phyloP scores from a whole-genome alignment of 441 rosid genomes.

The Populus hybrid region DNA sequence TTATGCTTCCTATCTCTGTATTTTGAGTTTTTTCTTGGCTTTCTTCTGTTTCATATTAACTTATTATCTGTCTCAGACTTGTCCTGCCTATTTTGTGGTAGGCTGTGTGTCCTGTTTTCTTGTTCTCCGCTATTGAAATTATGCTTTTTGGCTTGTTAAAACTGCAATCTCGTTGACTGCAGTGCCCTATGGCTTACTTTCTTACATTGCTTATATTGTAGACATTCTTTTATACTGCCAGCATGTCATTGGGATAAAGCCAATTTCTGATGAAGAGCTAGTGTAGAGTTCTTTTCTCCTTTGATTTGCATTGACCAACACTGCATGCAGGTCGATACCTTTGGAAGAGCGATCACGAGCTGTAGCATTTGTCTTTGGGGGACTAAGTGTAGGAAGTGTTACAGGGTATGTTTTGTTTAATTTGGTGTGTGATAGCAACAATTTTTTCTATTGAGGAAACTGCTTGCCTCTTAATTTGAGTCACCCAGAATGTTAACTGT shows the following conservation, averaged over 20 bases:
- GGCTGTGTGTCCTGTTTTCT: background rate
- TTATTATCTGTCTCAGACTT: background rate
- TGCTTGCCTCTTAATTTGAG: constrained; percentile 13
- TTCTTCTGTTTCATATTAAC: background rate
- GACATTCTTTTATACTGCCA: background rate
- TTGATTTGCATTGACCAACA: constrained; percentile 24
- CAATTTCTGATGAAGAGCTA: constrained; percentile 1
- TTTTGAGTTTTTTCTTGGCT: background rate
- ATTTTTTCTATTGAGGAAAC: constrained; percentile 10
- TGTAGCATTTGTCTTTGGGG: constrained; percentile 91
- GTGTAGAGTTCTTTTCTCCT: constrained; percentile 13
- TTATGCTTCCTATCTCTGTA: background rate
- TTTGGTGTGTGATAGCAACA: constrained; percentile 9
- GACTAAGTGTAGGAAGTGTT: constrained; percentile 92
- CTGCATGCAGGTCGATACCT: constrained; percentile 69
- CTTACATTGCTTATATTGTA: background rate
- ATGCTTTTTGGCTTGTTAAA: background rate
- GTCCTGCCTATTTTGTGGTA: background rate
- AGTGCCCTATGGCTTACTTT: background rate
- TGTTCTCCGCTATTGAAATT: background rate
- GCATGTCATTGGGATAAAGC: constrained; percentile 1
- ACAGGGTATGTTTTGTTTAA: constrained; percentile 58
- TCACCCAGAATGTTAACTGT: constrained; percentile 1
- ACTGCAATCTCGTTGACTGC: background rate
- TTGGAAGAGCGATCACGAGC: constrained; percentile 91